Evolutionary conservation across 352 stramenopile genomes (phyloP), one percentile per base, ranked within the genome.

Genomic region (Phytophthora palmivora): DNA sequence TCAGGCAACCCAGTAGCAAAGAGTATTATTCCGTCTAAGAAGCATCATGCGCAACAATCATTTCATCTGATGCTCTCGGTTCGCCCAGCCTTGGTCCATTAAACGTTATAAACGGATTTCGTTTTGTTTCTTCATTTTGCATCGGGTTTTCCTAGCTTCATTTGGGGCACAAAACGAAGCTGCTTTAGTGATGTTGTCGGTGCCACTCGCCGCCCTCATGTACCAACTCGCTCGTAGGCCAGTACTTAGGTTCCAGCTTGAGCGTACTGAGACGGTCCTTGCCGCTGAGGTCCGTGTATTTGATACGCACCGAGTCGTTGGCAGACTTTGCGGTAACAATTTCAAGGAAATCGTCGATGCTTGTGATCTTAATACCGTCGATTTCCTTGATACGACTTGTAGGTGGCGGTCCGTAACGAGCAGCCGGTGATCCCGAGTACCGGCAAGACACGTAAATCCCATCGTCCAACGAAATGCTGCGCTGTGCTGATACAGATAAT

Each of bases 301-400:
- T 96, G 72, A 97, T 87, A 38, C 92, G 89, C 36, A 97, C 82
- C 32, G 87, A 92, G 65, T 91, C 83, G 12, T 74, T 79, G 22
- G 84, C 79, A 16, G 77, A 75, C 33, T 83, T 83, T 8, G 52
- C 57, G 21, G 48, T 72, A 18, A 97, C 89, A 6, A 88, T 82
- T n/a, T 45, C 43, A 24, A 97, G 58, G 45, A 98, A 97, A 42
- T 94, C 87, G 68, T 98, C 90, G 26, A 98, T 90, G 43, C 78
- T 93, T 18, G 74, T 80, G 48, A 96, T 92, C 54, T 92, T 86
- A 33, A 91, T 63, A 16, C 90, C 92, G 60, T 97, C 91, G 43
- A 97, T 90, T 63, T 96, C 89, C 42, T 96, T 86, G 47, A 98
- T 96, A 47, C 88, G 95, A 43, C 83, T 94, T 10, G 89, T 96